Evolutionary conservation across 768 basidiomycete genomes (phyloP).

Genomic region (Trametes maxima): DNA sequence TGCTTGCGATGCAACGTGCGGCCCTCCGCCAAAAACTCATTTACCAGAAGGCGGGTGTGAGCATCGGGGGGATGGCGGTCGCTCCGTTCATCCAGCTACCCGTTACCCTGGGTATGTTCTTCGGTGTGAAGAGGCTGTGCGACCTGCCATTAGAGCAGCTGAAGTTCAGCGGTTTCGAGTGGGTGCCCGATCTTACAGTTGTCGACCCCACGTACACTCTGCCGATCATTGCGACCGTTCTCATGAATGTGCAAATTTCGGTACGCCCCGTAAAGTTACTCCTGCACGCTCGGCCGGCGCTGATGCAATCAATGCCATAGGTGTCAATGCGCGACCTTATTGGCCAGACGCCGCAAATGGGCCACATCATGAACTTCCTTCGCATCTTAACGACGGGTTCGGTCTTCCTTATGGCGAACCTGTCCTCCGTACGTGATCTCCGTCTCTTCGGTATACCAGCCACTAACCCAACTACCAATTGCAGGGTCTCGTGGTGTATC

Average conservation of each 20-base stretch:
- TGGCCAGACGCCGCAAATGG: slow-evolving; percentile 48
- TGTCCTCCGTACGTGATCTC: slow-evolving; percentile 63
- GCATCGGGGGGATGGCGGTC: slow-evolving; percentile 54
- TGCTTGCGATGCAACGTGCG: slow-evolving; percentile 43
- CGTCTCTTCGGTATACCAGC: neutral
- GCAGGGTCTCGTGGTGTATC: slow-evolving; percentile 62
- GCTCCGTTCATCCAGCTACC: slow-evolving; percentile 71
- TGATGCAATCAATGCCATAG: slow-evolving; percentile 28
- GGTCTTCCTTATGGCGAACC: slow-evolving; percentile 53
- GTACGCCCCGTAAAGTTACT: slow-evolving; percentile 44
- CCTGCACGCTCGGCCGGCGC: neutral
- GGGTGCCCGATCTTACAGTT: slow-evolving; percentile 76
- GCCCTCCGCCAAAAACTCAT: slow-evolving; percentile 51
- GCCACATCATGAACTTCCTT: slow-evolving; percentile 70
- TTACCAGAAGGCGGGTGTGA: slow-evolving; percentile 67
- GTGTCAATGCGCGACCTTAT: slow-evolving; percentile 55
- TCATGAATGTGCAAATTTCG: slow-evolving; percentile 69
- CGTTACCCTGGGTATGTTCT: slow-evolving; percentile 81
- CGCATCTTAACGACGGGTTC: slow-evolving; percentile 55
- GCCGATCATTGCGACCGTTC: slow-evolving; percentile 57
- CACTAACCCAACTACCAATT: neutral
- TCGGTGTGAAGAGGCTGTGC: slow-evolving; percentile 74
- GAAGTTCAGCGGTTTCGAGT: slow-evolving; percentile 70
- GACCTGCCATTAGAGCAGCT: slow-evolving; percentile 73
- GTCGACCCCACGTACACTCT: slow-evolving; percentile 78